phyloP scores from a whole-genome alignment of 257 asterid species.

The Hygrophila difformis region DNA sequence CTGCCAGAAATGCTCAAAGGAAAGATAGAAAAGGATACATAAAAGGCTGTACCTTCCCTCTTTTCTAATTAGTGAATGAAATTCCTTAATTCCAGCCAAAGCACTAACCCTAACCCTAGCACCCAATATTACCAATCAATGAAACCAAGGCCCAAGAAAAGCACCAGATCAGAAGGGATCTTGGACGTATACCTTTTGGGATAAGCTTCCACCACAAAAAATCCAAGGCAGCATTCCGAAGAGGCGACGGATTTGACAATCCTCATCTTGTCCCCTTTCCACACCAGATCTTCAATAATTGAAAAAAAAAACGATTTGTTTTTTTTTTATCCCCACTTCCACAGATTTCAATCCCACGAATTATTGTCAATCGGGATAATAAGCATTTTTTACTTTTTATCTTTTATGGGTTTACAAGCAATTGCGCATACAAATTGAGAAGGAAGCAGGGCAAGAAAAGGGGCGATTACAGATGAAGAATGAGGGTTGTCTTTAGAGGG shows the following conservation, averaged over 20 bases:
- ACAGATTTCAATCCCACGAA: slow-evolving; percentile 11
- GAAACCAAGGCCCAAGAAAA: slow-evolving; percentile 95
- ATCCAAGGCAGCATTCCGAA: slow-evolving; percentile 59
- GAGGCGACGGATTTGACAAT: slow-evolving; percentile 51
- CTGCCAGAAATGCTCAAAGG: no score
- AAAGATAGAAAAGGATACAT: background rate
- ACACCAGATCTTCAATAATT: slow-evolving; percentile 11
- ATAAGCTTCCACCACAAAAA: slow-evolving; percentile 86
- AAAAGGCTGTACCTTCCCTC: background rate
- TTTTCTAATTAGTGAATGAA: no score
- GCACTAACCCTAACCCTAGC: no score
- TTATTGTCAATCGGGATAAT: background rate
- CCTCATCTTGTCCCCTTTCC: slow-evolving; percentile 29
- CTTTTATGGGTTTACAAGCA: background rate
- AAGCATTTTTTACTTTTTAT: background rate
- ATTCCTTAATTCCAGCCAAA: no score
- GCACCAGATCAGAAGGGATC: slow-evolving; percentile 94
- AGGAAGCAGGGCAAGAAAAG: no score
- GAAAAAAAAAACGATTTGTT: background rate
- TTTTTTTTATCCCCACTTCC: slow-evolving; percentile 1
- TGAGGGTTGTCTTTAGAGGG: no score
- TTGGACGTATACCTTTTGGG: slow-evolving; percentile 95
- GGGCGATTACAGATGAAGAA: no score
- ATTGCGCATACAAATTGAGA: no score
- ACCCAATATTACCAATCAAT: slow-evolving; percentile 79